Evolutionary conservation across 2,329 filamentous ascomycete species (phyloP).

Genomic region (Coleophoma crateriformis): DNA sequence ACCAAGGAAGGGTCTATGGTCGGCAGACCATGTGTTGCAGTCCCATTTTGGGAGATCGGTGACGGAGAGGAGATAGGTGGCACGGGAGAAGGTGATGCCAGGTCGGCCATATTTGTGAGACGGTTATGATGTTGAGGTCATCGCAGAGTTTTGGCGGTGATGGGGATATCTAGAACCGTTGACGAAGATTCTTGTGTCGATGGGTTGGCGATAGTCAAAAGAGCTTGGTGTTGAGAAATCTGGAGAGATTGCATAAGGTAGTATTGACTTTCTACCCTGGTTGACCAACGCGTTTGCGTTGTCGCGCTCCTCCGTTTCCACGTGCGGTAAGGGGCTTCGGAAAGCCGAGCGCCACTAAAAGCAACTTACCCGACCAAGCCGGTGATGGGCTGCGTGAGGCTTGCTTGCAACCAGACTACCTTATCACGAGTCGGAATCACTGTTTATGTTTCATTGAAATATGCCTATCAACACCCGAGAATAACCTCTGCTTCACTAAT

Average conservation of each 20-base stretch:
- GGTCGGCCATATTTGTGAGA: slow-evolving; percentile 23
- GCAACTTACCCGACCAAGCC: neutral
- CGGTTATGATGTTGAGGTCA: slow-evolving; percentile 15
- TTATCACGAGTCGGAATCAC: too few relatives aligned
- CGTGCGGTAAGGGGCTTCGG: neutral
- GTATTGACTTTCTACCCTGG: too few relatives aligned
- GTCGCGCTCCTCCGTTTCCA: neutral
- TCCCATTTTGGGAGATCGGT: slow-evolving; percentile 20
- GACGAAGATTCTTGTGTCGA: neutral
- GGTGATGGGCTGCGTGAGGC: too few relatives aligned
- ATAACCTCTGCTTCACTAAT: too few relatives aligned
- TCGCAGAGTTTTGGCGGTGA: slow-evolving; percentile 8
- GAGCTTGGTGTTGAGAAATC: too few relatives aligned
- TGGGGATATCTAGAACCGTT: too few relatives aligned
- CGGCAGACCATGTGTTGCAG: slow-evolving; percentile 34
- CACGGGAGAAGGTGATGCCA: slow-evolving; percentile 6
- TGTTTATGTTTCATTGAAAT: too few relatives aligned
- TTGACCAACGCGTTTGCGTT: too few relatives aligned
- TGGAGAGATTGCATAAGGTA: too few relatives aligned
- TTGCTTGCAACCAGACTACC: too few relatives aligned
- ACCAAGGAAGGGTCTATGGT: slow-evolving; percentile 63
- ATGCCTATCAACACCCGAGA: too few relatives aligned
- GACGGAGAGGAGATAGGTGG: slow-evolving; percentile 18
- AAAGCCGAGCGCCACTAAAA: neutral
- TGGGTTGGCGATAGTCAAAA: slow-evolving; percentile 7